Base-by-base conservation (phyloP, 495 filamentous ascomycete genomes). In the Aspergillus mulundensis region DNA sequence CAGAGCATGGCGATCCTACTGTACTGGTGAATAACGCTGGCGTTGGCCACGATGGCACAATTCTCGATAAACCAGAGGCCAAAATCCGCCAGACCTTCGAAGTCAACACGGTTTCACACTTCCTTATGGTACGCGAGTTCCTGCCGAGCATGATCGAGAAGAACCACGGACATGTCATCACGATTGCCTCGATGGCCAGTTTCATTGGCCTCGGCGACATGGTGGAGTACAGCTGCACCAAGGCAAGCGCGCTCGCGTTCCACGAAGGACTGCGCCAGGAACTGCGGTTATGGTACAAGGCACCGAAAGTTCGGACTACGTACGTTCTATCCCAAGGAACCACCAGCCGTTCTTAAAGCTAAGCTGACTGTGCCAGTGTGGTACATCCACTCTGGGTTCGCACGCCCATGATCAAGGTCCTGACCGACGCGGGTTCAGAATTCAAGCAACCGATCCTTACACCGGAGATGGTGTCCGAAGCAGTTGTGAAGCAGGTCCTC, bases 21-120 rank as follows among this genome's bases (percentile, higher is more conserved):
- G 77, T 87, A 12, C 68, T 85, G 41, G 66, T 86, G 60, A 86
- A 86, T 73, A 87, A 87, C 53, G 83, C 84, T 12, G 82, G 82
- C 30, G 71, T 85, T 24, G 75, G 70, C 28, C 65, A 70, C 30
- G 69, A 74, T 15, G 67, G 69, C 15, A 65, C 69, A 5, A 79
- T 85, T 40, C 71, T 85, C 5, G 68, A 78, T 0, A 69, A 74
- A 32, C 53, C 76, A 7, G 74, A 79, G 57, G 63, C 65, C 21
- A 59, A 71, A 19, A 76, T 86, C 32, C 64, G 73, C 7, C 71
- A 70, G 30, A 77, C 79, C 43, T 84, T 83, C 59, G 77, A 78
- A 58, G 78, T 85, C 44, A 87, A 87, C 66, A 73, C 79, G n/a
- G 63, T 87, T 45, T 72, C 76, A 30, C 81, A 85, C 61, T 85